Evolutionary conservation across 805 yeast species (phyloP).

Genomic region (Metschnikowia borealis): DNA sequence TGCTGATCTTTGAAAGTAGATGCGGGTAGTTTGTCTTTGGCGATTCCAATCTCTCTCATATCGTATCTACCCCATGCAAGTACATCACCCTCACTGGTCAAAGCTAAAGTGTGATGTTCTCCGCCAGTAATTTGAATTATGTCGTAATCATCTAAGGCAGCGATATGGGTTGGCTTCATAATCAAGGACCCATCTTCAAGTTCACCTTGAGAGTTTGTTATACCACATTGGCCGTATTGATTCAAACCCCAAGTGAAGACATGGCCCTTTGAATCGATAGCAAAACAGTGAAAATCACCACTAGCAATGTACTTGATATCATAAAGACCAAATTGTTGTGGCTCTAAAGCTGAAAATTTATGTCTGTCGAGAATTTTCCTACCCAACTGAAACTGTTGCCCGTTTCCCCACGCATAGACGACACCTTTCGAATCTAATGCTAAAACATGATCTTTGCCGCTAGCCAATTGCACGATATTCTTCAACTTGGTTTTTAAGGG

Average conservation of each 20-base stretch:
- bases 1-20: slow-evolving; percentile 73
- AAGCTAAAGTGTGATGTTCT: slow-evolving; percentile 86
- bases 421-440: slow-evolving; percentile 81
- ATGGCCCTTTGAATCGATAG: slow-evolving; percentile 66
- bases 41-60: slow-evolving; percentile 88
- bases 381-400: slow-evolving; percentile 90
- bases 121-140: slow-evolving; percentile 77
- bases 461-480: slow-evolving; percentile 76
- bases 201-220: slow-evolving; percentile 53
- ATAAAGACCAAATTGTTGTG: slow-evolving; percentile 78
- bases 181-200: slow-evolving; percentile 85
- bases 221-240: slow-evolving; percentile 95
- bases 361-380: slow-evolving; percentile 78
- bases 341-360: slow-evolving; percentile 67
- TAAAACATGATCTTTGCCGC: slow-evolving; percentile 89
- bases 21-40: slow-evolving; percentile 60
- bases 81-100: slow-evolving; percentile 67
- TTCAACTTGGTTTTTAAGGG: slow-evolving; percentile 62
- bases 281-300: slow-evolving; percentile 96
- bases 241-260: slow-evolving; percentile 93
- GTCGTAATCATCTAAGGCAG: slow-evolving; percentile 54
- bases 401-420: slow-evolving; percentile 97
- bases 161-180: slow-evolving; percentile 69
- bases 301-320: slow-evolving; percentile 77
- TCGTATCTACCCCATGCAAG: slow-evolving; percentile 89